These are phyloP conservation scores for Fusarium fujikuroi DNA, from an alignment of 2,329 filamentous ascomycete species.

Conservation along the genomic window DNA sequence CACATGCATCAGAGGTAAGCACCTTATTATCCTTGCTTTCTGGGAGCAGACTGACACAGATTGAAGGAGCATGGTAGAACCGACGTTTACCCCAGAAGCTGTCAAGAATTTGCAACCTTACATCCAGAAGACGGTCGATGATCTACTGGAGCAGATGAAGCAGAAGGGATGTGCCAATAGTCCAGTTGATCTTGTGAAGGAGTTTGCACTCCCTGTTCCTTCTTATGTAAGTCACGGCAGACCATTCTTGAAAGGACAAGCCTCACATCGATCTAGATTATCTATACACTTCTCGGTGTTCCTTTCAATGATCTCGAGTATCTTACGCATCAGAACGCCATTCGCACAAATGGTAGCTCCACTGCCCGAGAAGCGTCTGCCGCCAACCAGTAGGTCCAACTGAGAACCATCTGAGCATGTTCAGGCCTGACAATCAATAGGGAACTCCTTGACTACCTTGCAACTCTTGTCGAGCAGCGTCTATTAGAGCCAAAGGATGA, in stretches of 20 bases:
- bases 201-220: conserved; percentile 59
- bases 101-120: conserved; percentile 55
- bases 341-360: conserved; percentile 59
- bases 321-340: conserved; percentile 58
- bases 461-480: conserved; percentile 54
- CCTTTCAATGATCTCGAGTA: conserved; percentile 59
- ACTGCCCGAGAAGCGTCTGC: conserved; percentile 58
- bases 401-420: accelerated
- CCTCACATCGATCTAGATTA: conserved; percentile 49
- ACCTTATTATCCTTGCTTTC: background rate
- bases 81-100: conserved; percentile 54
- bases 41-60: background rate
- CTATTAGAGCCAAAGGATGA: conserved; percentile 55
- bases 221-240: conserved; percentile 52
- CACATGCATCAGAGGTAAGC: conserved; percentile 57
- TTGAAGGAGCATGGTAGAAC: conserved; percentile 57
- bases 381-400: conserved; percentile 52
- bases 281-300: conserved; percentile 61
- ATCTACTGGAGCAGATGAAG: conserved; percentile 54
- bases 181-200: conserved; percentile 58
- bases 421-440: conserved; percentile 29
- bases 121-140: conserved; percentile 58
- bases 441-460: conserved; percentile 58
- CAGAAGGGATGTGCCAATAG: conserved; percentile 48
- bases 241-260: accelerated